Base-by-base conservation (phyloP, 306 rosid genomes). In the Gastrolobium villosum region DNA sequence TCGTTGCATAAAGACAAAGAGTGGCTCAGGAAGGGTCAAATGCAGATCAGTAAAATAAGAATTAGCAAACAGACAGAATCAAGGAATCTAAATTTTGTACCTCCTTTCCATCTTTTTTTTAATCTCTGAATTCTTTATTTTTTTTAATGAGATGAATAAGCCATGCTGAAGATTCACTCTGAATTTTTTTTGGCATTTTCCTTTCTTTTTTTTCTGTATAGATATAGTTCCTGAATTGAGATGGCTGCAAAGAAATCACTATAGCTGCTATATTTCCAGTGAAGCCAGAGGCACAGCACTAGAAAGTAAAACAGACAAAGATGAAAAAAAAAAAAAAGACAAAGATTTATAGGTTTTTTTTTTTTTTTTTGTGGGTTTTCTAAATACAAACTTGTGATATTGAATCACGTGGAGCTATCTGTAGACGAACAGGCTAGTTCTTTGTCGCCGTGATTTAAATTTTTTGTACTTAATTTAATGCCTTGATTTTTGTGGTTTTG, bases 11-110 rank as follows among this genome's bases (percentile, higher is more conserved):
- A 37, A 69, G 85, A 82, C 77, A 81, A 72, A 28, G 49, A 62
- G 72, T 41, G 35, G 78, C 65, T 30, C 64, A 79, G 63, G 72
- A 53, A 53, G 26, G 7, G 74, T 41, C 86, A 87, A 70, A 78
- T 37, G 7, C 26, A 41, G 10, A 59, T 32, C 8, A 70, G 31
- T 73, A 83, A 79, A 56, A 69, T 73, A 74, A 48, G 59, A 52
- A 39, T 74, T 67, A 31, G 62, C 77, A 79, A 70, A 69, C 20
- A 69, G 78, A 87, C 77, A 76, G 82, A 72, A 76, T 77, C 88
- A 67, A 70, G 79, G 89, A 86, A 89, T 89, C 92, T 56, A 65
- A 78, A 79, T 69, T 75, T 85, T 69, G 70, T 82, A 86, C 37
- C 86, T 55, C 67, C 43, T 70, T 39, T 84, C 32, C 64, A 35